Base-by-base conservation (phyloP, 2,329 filamentous ascomycete species). In the Mycosphaerella sp. region DNA sequence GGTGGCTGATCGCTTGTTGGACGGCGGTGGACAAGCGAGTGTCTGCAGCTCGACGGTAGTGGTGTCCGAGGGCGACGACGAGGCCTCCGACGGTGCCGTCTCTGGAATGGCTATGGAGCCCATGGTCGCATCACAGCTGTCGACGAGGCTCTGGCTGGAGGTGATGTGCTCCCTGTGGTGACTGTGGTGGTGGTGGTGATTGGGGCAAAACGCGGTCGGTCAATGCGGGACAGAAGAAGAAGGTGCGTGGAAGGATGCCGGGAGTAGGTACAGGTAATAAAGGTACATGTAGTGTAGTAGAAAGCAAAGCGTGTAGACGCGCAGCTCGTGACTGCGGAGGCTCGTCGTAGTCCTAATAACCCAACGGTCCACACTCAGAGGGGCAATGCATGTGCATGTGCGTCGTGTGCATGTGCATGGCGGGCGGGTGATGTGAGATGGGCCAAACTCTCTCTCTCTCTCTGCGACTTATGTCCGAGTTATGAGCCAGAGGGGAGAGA, bases 1-100 rank as follows among this genome's bases (percentile, higher is more conserved):
- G 36, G 76, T 74, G 39, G 77, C 75, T 62, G 81, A 81, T 56
- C 80, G 75, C 69, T 83, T 84, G 36, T 49, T 45, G 40, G 44
- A 40, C 36, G 57, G 44, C 10, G 52, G 40, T 10, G 42, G 42
- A 43, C 21, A 46, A 41, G 37, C 47, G 13, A 57, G 54, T 2
- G 58, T 41, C 16, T 60, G 59, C 14, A 60, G 30, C 2, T 59
- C 58, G 27, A 56, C n/a, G n/a, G n/a, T n/a, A n/a, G n/a, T 52
- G 5, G 60, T 59, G 18, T 64, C 60, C n/a, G 58, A 55, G 16
- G 64, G 62, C 17, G 64, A 64, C 9, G 54, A 59, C 21, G 64
- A 66, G n/a, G 57, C 57, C 30, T 66, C 64, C 25, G 64, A 66
- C 40, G 56, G 46, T 18, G 58, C 46, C 17, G 51, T 42, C 36